Evolutionary conservation across 768 basidiomycete genomes (phyloP), one percentile per base, ranked within the genome.

Genomic region (Rhizopogon salebrosus): DNA sequence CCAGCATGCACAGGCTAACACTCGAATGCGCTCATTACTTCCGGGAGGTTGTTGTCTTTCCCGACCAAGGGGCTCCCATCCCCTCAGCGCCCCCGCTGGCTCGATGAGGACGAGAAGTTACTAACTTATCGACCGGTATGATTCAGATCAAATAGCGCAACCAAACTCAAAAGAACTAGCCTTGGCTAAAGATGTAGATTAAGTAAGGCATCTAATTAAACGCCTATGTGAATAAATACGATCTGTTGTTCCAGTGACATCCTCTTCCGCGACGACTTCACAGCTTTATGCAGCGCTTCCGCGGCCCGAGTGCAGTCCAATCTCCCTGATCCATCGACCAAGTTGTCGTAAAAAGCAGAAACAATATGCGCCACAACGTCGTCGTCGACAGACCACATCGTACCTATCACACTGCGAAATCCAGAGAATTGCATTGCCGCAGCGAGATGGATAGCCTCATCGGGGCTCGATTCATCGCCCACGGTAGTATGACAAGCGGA

Each of bases 401-500:
- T 62, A 29, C 54, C 62, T 14, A 64, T 36, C 16, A 62, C 62
- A 46, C 62, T 58, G 24, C 46, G 55, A 39, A 51, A 63, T 1
- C 63, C 62, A 6, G 56, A 53, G 16, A 58, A 51, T 34, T 62
- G 53, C 60, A 64, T 49, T 7, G 57, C 61, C 10, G 63, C 57
- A 9, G 62, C 62, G 9, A 64, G 53, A 46, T 64, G 63, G 9
- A 62, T 41, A 3, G 51, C 49, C 43, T 64, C 63, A 20, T 61
- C 62, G 1, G 58, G 57, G 3, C 49, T 53, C 34, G 23, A 36
- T 4, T 22, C 23, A n/a, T 60, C 53, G 14, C 62, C 62, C 20
- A 50, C 54, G 9, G 63, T 62, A 14, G 63, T 64, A 20, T 60
- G 49, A 40, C 63, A 64, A 8, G 63, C 62, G 29, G 62, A 62